A percentile compares a stretch with the other conserved stretches of the same genome.
phyloP scores from a whole-genome alignment of 371 early-diverging fungal genomes.

The Circinella minor region DNA sequence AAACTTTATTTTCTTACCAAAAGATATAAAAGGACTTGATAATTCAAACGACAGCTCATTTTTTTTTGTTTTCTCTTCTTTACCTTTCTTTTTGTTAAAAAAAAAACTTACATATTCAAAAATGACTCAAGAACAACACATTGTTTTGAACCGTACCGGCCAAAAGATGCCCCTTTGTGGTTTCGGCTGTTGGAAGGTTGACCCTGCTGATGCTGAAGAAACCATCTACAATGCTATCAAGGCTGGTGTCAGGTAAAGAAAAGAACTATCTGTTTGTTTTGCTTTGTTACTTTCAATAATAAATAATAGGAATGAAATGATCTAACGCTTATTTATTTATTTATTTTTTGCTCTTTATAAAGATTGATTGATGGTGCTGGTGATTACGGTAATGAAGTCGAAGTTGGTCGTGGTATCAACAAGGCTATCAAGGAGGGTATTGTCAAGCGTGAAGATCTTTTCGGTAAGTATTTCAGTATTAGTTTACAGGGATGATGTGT shows the following conservation, averaged over 20 bases:
- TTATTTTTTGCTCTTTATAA: slow-evolving; percentile 16
- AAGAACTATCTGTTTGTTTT: not conserved
- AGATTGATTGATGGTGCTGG: slow-evolving; percentile 51
- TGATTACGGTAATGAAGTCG: slow-evolving; percentile 69
- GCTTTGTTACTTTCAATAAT: no score
- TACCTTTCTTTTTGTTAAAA: not conserved
- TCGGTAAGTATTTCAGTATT: slow-evolving; percentile 27
- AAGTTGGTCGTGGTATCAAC: slow-evolving; percentile 67
- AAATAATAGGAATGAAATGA: no score
- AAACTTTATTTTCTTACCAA: not conserved
- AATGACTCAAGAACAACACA: slow-evolving; percentile 14
- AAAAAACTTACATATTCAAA: not conserved
- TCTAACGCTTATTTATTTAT: no score
- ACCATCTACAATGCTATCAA: slow-evolving; percentile 58
- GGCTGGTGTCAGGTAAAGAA: slow-evolving; percentile 41
- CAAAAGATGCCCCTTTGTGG: slow-evolving; percentile 54
- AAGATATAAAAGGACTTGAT: not conserved
- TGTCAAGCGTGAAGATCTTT: slow-evolving; percentile 64
- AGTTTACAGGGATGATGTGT: not conserved
- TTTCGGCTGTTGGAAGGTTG: slow-evolving; percentile 51
- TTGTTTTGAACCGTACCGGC: slow-evolving; percentile 42
- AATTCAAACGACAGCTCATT: not conserved
- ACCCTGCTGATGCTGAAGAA: slow-evolving; percentile 34
- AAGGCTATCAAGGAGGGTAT: slow-evolving; percentile 57
- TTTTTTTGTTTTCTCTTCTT: slow-evolving; percentile 6